Evolutionary conservation across 2,329 filamentous ascomycete species (phyloP), one percentile per base, ranked within the genome.

Genomic region (Incumbomyces delicatus): DNA sequence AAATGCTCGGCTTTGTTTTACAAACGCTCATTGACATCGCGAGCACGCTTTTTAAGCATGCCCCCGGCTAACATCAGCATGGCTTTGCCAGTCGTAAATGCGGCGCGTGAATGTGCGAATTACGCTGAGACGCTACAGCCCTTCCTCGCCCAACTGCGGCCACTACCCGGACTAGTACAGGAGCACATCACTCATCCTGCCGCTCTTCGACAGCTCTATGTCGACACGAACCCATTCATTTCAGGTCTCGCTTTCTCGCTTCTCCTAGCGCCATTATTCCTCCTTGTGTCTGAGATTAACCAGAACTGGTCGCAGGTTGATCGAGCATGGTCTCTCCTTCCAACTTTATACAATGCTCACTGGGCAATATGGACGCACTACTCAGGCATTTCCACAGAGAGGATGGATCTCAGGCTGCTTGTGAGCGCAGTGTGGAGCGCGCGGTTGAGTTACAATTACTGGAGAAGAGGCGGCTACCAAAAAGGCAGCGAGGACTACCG

Each of bases 281-380:
- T 95, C 18, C 60, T 90, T 29, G 70, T 80, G 4, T 86, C 88
- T 1, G 90, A 96, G 65, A 67, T 87, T 68, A 96, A 94, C 67
- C 78, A 77, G 60, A 98, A 98, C 66, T 95, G 89, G 65, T 95
- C 89, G n/a, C 92, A 98, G 67, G 83, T 98, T 35, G 92, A 98
- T 65, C 80, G 92, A 41, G 69, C 83, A 57, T 98, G 92, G 92
- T 92, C 87, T 61, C 73, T 98, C 50, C 68, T 98, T 42, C 92
- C 92, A 1, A 83, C 86, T 6, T 60, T 95, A 42, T 96, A 94
- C 66, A 84, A 92, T 61, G 75, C 80, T 5, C 89, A 98, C 65
- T 92, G 86, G 61, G 77, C 80, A 32, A 58, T 80, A n/a, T 98
- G 89, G 82, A 84, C 88, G 34, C 83, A 85, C 56, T 59, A 90